Evolutionary conservation across 179 eudicot genomes (phyloP).

Genomic region (Beta corolliflora): DNA sequence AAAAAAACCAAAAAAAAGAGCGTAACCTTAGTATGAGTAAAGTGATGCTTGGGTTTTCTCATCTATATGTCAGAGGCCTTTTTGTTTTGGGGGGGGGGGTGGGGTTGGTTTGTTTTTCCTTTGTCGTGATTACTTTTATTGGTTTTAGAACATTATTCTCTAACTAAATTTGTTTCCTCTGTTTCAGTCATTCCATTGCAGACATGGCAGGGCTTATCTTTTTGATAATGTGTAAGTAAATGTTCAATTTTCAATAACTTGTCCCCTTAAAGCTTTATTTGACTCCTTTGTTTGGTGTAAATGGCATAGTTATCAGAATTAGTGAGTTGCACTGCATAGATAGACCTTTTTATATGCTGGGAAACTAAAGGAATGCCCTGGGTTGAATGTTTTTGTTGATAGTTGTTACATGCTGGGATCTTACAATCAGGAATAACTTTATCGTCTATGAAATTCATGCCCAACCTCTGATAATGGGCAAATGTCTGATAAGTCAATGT

Average conservation of each 20-base stretch:
- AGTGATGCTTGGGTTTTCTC: neutral
- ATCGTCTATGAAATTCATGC: neutral
- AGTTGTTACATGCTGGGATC: neutral
- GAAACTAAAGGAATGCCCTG: neutral
- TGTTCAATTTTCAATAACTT: neutral
- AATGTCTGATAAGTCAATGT: neutral
- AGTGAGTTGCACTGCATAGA: neutral
- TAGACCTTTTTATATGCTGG: neutral
- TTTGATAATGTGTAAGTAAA: conserved; percentile 68
- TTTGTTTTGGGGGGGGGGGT: neutral
- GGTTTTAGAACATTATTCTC: neutral
- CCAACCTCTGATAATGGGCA: neutral
- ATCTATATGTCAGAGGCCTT: neutral
- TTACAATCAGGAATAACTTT: neutral
- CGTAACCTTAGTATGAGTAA: neutral
- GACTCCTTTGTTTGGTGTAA: neutral
- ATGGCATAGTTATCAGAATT: neutral
- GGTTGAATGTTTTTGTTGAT: neutral
- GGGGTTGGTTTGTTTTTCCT: neutral
- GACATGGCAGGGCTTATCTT: conserved; percentile 82
- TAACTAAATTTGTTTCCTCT: conserved; percentile 21
- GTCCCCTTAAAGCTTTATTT: neutral
- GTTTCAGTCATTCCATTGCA: conserved; percentile 66
- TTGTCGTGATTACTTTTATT: neutral
- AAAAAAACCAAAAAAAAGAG: neutral